Conservation (phyloP, 2,329 filamentous ascomycete species). For the Aulographum hederae region DNA sequence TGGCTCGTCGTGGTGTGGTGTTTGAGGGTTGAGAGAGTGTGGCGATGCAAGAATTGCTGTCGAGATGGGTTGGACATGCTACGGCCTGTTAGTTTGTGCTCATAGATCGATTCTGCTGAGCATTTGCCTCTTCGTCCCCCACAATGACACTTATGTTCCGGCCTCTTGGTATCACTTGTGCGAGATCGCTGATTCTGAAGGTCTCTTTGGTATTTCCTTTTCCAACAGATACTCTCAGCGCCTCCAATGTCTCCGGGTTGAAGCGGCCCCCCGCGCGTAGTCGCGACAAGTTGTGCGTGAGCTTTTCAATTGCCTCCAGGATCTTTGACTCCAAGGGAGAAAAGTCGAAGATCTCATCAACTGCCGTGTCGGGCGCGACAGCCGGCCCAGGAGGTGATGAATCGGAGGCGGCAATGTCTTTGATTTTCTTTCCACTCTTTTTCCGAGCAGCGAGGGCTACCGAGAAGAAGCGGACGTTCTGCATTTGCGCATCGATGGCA, state of each 20-base stretch:
- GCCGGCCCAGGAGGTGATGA: conserved; percentile 1
- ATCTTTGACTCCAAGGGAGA: conserved; percentile 37
- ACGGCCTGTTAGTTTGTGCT: not conserved
- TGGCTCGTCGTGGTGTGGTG: conserved; percentile 28
- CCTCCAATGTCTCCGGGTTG: conserved; percentile 43
- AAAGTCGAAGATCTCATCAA: conserved; percentile 43
- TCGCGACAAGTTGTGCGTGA: conserved; percentile 44
- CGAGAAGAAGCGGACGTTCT: not conserved
- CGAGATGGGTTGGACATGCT: conserved; percentile 36
- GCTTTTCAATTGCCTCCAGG: conserved; percentile 31
- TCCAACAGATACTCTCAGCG: conserved; percentile 40
- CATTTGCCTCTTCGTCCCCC: conserved; percentile 42
- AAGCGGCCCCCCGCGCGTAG: conserved; percentile 43
- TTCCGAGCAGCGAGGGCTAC: not conserved
- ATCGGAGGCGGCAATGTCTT: conserved; percentile 2
- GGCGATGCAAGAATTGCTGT: conserved; percentile 32
- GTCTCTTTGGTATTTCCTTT: conserved; percentile 25
- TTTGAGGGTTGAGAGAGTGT: conserved; percentile 31
- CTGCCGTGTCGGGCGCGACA: conserved; percentile 11
- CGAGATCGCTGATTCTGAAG: conserved; percentile 40
- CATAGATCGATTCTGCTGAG: not conserved
- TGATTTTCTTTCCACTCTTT: conserved; percentile 3
- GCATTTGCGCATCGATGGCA: too few species aligned
- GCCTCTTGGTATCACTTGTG: conserved; percentile 48
- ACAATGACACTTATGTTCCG: conserved; percentile 42